Conservation (phyloP, 805 yeast genomes). For the Pichia sporocuriosa region DNA sequence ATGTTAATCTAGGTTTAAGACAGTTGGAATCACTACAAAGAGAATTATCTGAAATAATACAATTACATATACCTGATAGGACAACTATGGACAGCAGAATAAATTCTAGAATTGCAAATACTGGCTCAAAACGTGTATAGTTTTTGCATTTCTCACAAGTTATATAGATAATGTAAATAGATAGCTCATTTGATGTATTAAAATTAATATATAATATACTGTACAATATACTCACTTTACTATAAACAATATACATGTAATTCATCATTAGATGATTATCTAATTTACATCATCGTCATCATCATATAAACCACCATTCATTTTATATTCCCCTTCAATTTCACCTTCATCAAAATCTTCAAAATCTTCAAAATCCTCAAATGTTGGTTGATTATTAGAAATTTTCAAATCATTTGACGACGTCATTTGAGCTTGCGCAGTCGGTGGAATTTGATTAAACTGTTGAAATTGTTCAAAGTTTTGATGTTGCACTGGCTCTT, state of each 20-base stretch:
- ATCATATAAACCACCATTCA: constrained; percentile 12
- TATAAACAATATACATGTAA: too few species aligned
- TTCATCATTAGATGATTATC: too few species aligned
- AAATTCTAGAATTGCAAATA: constrained; percentile 25
- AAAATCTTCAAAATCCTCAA: constrained; percentile 22
- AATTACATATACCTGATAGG: constrained; percentile 69
- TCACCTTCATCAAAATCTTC: constrained; percentile 18
- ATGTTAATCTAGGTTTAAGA: constrained; percentile 56
- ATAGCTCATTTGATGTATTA: too few species aligned
- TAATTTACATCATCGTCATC: constrained; percentile 11
- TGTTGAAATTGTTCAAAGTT: too few species aligned
- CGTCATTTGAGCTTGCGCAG: not conserved
- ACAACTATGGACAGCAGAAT: constrained; percentile 75
- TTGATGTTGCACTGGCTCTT: too few species aligned
- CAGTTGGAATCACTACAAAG: constrained; percentile 56
- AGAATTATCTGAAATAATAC: constrained; percentile 61
- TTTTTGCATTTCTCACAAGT: too few species aligned
- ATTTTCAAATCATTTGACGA: not conserved
- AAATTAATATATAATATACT: too few species aligned
- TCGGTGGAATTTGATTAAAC: not conserved
- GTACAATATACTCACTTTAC: too few species aligned
- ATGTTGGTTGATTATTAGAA: too few species aligned
- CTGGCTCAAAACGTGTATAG: constrained; percentile 4
- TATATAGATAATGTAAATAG: too few species aligned
- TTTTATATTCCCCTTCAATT: constrained; percentile 18